Evolutionary conservation across 345 rosid genomes (phyloP).

Genomic region (Noccaea bulbosa): DNA sequence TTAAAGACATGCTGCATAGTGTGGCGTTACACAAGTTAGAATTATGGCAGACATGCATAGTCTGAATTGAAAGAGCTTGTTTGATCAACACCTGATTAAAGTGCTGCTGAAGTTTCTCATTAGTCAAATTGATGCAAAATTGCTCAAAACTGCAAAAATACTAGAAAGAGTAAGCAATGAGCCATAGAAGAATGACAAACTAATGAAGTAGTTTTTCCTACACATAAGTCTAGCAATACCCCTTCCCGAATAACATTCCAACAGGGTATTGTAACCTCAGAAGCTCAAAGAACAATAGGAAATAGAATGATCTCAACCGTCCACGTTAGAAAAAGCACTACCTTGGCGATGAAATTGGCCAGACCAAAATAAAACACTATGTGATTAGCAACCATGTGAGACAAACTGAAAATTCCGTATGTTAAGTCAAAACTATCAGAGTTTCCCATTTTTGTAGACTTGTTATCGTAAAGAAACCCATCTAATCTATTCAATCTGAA

Average conservation of each 20-base stretch:
- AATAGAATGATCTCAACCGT: slow-evolving; percentile 10
- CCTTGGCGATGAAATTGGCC: slow-evolving; percentile 29
- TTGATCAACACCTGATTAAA: slow-evolving; percentile 84
- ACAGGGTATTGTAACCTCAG: neutral
- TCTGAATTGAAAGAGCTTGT: slow-evolving; percentile 14
- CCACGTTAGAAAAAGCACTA: slow-evolving; percentile 24
- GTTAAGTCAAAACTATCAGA: slow-evolving; percentile 11
- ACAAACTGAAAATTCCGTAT: neutral
- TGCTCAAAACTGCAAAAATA: slow-evolving; percentile 90
- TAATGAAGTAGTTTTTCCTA: neutral
- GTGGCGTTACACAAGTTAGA: slow-evolving; percentile 32
- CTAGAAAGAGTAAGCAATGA: slow-evolving; percentile 36
- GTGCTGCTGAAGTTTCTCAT: slow-evolving; percentile 99
- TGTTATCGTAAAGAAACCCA: slow-evolving; percentile 39
- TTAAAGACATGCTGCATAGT: slow-evolving; percentile 91
- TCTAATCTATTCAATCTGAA: slow-evolving; percentile 45
- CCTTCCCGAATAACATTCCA: neutral
- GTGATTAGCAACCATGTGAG: slow-evolving; percentile 22
- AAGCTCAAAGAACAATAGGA: slow-evolving; percentile 29
- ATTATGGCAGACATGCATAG: slow-evolving; percentile 27
- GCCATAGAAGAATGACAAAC: slow-evolving; percentile 12
- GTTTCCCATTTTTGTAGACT: neutral
- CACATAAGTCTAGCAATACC: neutral
- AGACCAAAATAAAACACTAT: slow-evolving; percentile 20
- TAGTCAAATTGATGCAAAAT: slow-evolving; percentile 98